phyloP scores from a whole-genome alignment of 2,329 filamentous ascomycete species.

The Beauveria sp. region DNA sequence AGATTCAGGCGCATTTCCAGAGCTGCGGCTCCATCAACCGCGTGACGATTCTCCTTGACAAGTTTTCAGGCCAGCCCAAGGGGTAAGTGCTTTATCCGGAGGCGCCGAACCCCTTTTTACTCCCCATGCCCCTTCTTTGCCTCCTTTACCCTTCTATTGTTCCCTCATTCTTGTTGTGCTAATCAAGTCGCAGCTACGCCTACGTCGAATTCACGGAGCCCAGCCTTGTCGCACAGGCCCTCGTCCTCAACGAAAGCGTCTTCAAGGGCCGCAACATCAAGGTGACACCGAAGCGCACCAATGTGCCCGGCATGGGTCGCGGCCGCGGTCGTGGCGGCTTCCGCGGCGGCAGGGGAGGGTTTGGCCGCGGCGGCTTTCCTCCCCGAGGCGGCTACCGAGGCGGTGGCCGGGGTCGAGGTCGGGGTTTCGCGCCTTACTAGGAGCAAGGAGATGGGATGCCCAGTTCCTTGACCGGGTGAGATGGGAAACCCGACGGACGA shows the following conservation, averaged over 20 bases:
- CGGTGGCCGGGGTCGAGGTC: slow-evolving; percentile 58
- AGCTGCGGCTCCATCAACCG: slow-evolving; percentile 96
- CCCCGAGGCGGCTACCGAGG: slow-evolving; percentile 56
- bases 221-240: slow-evolving; percentile 81
- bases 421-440: slow-evolving; percentile 60
- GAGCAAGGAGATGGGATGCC: slow-evolving; percentile 24
- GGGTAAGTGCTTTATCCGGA: slow-evolving; percentile 54
- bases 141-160: neutral
- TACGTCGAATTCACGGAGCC: slow-evolving; percentile 98
- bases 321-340: slow-evolving; percentile 57
- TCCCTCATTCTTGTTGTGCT: slow-evolving; percentile 1
- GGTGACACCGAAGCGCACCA: slow-evolving; percentile 90
- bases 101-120: neutral
- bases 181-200: slow-evolving; percentile 62
- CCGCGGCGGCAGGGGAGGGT: slow-evolving; percentile 43
- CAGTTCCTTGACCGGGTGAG: slow-evolving; percentile 1
- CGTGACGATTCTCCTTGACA: slow-evolving; percentile 94
- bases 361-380: slow-evolving; percentile 46
- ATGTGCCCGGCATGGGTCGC: slow-evolving; percentile 87
- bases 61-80: slow-evolving; percentile 98
- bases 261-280: slow-evolving; percentile 95
- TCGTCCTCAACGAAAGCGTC: slow-evolving; percentile 92
- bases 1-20: slow-evolving; percentile 97
- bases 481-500: neutral
- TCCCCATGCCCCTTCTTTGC: neutral